Evolutionary conservation across 495 filamentous ascomycete genomes (phyloP), one percentile per base, ranked within the genome.

Genomic region (Parachaetomium inaequale): DNA sequence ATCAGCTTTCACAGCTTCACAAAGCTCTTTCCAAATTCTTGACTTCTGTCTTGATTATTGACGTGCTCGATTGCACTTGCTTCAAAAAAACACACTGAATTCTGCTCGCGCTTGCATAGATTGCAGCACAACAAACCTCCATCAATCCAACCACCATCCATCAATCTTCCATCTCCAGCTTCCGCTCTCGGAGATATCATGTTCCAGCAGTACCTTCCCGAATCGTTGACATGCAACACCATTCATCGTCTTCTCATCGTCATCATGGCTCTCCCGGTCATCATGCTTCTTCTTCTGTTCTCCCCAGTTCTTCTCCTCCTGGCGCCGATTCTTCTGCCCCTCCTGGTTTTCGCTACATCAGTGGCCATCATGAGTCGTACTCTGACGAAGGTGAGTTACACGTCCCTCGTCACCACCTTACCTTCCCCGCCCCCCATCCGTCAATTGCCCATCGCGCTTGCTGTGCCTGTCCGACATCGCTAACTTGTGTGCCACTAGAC

Each of bases 401-500:
- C 28, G 7, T 52, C 15, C 14, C 26, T n/a, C 15, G 5, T 7
- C 8, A 8, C 5, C 4, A 8, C 25, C 10, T 52, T 52, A n/a
- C n/a, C n/a, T n/a, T n/a, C n/a, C n/a, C n/a, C n/a, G n/a, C n/a
- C n/a, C n/a, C n/a, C n/a, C n/a, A n/a, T n/a, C n/a, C n/a, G n/a
- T n/a, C n/a, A 7, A 11, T 36, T 42, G 4, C 14, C 21, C 6
- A 28, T 2, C 38, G 15, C 34, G 26, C 38, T 25, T 21, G 8
- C 21, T 10, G 1, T 34, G 23, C 29, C 25, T 26, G 6, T 3
- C 15, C 10, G 19, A 21, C 32, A 17, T 7, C 17, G 52, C 65
- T 74, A 47, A 72, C 45, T 54, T 31, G 64, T 46, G 54, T 59
- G 40, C 46, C 36, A 25, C 50, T 50, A 95, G 92, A 95, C 81